Percentiles rank a stretch among this genome's conserved stretches.
Conservation (phyloP, 2,329 filamentous ascomycete genomes). For the Sphaerulina populicola region DNA sequence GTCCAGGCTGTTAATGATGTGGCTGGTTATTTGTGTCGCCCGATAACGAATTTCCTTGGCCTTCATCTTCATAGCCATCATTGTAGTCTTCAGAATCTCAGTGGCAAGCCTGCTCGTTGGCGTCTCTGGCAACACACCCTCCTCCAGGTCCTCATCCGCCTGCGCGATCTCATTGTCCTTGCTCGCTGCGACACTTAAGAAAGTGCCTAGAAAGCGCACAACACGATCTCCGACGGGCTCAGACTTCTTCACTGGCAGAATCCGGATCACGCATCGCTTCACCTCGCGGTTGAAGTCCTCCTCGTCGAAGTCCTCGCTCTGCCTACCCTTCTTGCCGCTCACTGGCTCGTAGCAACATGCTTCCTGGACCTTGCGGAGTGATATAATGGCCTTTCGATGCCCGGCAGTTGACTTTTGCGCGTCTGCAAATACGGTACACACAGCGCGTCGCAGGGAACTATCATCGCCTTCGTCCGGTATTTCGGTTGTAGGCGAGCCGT, state of each 20-base stretch:
- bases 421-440: conserved; percentile 53
- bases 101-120: conserved; percentile 72
- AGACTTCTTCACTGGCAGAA: conserved; percentile 83
- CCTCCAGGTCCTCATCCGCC: conserved; percentile 52
- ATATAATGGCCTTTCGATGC: conserved; percentile 82
- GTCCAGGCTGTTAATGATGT: conserved; percentile 86
- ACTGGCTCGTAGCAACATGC: conserved; percentile 56
- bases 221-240: conserved; percentile 80
- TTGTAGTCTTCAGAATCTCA: conserved; percentile 61
- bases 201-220: conserved; percentile 79
- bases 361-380: conserved; percentile 83
- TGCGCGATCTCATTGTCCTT: conserved; percentile 42
- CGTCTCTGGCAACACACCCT: conserved; percentile 63
- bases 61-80: conserved; percentile 73
- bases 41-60: conserved; percentile 90
- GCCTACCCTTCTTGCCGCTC: conserved; percentile 44
- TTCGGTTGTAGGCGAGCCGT: conserved; percentile 31
- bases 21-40: conserved; percentile 78
- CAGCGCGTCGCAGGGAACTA: conserved; percentile 62
- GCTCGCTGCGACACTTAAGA: conserved; percentile 61
- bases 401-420: conserved; percentile 80
- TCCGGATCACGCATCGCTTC: conserved; percentile 67
- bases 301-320: conserved; percentile 65
- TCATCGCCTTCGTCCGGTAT: conserved; percentile 64
- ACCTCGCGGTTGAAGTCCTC: conserved; percentile 83